These are phyloP conservation scores for Ustilago bromivora DNA, from an alignment of 1,284 basidiomycete genomes.

Conservation along the genomic window DNA sequence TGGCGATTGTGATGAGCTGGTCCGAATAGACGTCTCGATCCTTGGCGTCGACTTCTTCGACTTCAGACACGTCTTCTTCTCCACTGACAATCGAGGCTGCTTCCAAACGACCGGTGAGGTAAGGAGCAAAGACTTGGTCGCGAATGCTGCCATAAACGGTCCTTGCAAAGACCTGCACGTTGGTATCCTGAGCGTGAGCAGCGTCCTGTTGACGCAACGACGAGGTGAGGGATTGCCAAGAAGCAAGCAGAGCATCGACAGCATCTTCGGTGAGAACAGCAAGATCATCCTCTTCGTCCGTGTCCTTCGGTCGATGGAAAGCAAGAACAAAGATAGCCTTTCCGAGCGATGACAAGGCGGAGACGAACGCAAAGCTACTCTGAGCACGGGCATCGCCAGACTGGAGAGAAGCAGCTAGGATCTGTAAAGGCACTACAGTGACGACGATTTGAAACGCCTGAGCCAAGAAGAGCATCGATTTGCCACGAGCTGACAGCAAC, in stretches of 20 bases:
- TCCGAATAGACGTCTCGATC: conserved; percentile 63
- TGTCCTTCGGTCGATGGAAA: conserved; percentile 43
- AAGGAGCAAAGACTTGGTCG: conserved; percentile 56
- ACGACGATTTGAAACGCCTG: conserved; percentile 47
- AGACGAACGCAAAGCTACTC: conserved; percentile 34
- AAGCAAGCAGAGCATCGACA: conserved; percentile 45
- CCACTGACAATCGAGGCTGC: conserved; percentile 33
- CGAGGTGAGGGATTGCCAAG: conserved; percentile 42
- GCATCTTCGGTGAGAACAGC: conserved; percentile 51
- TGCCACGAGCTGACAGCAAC: conserved; percentile 38
- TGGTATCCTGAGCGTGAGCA: conserved; percentile 20
- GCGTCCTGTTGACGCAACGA: conserved; percentile 33
- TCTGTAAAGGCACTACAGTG: conserved; percentile 38
- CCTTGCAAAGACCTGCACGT: conserved; percentile 30
- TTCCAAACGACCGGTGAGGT: conserved; percentile 56
- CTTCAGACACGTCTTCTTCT: conserved; percentile 50
- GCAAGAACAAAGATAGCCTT: conserved; percentile 47
- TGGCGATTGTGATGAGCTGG: conserved; percentile 59
- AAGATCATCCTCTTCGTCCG: conserved; percentile 56
- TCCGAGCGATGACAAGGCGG: conserved; percentile 41
- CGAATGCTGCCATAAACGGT: conserved; percentile 52
- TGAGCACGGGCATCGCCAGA: conserved; percentile 19
- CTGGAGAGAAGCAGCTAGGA: conserved; percentile 31
- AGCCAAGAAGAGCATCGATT: conserved; percentile 50
- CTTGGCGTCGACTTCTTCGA: conserved; percentile 48